Base-by-base conservation (phyloP, 2,329 filamentous ascomycete genomes). In the Aspergillus piperis region DNA sequence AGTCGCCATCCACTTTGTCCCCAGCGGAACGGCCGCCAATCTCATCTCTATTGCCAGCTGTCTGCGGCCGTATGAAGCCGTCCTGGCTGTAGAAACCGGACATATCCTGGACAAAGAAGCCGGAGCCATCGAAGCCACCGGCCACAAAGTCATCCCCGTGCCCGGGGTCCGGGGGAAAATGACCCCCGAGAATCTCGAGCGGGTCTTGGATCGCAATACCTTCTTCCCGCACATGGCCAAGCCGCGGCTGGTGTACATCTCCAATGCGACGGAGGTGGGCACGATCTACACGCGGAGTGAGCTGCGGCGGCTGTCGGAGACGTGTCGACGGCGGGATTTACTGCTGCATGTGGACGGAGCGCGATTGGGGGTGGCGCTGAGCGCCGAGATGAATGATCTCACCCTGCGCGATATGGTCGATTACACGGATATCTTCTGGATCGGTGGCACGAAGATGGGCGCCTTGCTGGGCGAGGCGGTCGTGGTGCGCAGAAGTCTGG, bases 391-490 rank as follows among this genome's bases (percentile, higher is more conserved):
- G 21, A 82, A 80, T 41, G 79, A 82, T 58, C 67, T 83, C 69
- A 77, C 75, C 0, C 71, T 82, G 5, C 63, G 65, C 0, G 82
- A 84, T 56, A 69, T 84, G 5, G 67, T 82, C 1, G 77, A 81
- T 4, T 64, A 82, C 42, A 81, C 79, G 0, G 82, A 84, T 57
- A 81, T 84, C 19, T 84, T 84, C 70, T 84, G 82, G 82, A 83
- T 84, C 39, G 82, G 82, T 3, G 82, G 82, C 0, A 84, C 82
- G 4, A 84, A 84, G 63, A 81, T 81, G 62, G 82, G 82, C 1
- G 81, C 81, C 0, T 64, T 84, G 3, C 73, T 84, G 3, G 82
- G 82, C 1, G 82, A 84, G 60, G 82, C 81, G 1, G 78, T 84
- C 6, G 76, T 84, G 0, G 78, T 83, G 25, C 81, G 81, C 53